Evolutionary conservation across 2,329 filamentous ascomycete genomes (phyloP), one percentile per base, ranked within the genome.

Genomic region (Arthrobotrys entomopaga): DNA sequence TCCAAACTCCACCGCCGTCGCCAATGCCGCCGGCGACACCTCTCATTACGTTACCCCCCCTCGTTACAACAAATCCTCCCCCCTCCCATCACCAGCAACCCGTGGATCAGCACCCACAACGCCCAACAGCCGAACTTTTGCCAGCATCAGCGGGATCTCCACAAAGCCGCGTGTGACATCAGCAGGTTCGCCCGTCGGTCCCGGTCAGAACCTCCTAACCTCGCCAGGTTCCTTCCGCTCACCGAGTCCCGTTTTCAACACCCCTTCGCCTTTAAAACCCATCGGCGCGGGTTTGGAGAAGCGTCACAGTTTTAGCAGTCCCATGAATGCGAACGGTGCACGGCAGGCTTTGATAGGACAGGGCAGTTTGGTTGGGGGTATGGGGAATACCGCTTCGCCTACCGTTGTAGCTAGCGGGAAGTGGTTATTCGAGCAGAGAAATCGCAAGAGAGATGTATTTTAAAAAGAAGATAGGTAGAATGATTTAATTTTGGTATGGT

Each of bases 21-120:
- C 63, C 19, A 26, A 34, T n/a, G n/a, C 34, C 26, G 16, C 61
- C n/a, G 60, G 19, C 22, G 70, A 74, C n/a, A 53, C 52, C 22
- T 74, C 70, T 29, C 63, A 67, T 11, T 74, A 74, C 50, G 56
- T 74, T 42, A 74, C 70, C 22, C 70, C 70, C 7, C 71, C 71
- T 6, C 71, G 71, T 1, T 75, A 70, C 65, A 75, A 65, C 53
- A 69, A 59, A 49, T 69, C 71, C 20, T 75, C 71, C 10, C 70
- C 63, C 29, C 70, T 67, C 56, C 70, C 70, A 10, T 60, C 70
- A 6, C 56, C 56, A 5, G 52, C 56, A 20, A 54, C 40, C 26
- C 61, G 63, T 16, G 53, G 54, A 8, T 66, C 70, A 5, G 61
- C 70, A 6, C 58, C 42, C 1, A 43, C 48, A 10, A 49, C 70